Base-by-base conservation (phyloP, 805 yeast species). In the Wickerhamomyces hampshirensis region DNA sequence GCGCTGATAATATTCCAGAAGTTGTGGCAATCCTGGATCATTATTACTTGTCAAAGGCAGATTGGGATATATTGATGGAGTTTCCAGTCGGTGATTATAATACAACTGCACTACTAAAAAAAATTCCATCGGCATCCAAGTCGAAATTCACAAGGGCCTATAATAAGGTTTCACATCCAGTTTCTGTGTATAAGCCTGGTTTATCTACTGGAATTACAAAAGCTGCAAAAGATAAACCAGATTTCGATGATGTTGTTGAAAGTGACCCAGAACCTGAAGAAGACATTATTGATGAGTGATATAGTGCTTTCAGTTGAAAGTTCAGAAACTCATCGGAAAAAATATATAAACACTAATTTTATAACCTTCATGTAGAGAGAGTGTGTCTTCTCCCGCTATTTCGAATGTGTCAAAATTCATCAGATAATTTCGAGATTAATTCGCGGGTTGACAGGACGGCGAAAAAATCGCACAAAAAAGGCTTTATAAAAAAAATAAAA, bases 1-100 rank as follows among this genome's bases (percentile, higher is more conserved):
- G 83, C 0, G 68, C 69, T 5, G 85, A 69, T 3, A 94, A 87
- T 2, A 73, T 91, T 23, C 65, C 66, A 0, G 73, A 70, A 3
- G 81, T 84, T 3, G 77, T 93, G 33, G 65, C 68, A n/a, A 51
- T 75, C 2, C 71, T 93, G 84, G 99, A 93, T 59, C 68, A 76
- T 24, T 93, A 93, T 59, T 93, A 77, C 52, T 58, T 93, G 26
- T 84, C 95, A 6, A 83, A 77, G 51, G 95, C 89, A 39, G 98
- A 93, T 59, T 91, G 95, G 89, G 98, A 91, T 53, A 72, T 71
- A 16, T 64, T 93, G 9, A 69, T 87, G 73, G 97, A 89, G 44
- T 75, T 89, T 43, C 82, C 86, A 13, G 80, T 88, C 10, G 95
- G 95, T 0, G 70, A 68, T 11, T 69, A 59, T 12, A 52, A 59